These are phyloP conservation scores for Typha latifolia DNA, from an alignment of 176 grass and related monocot species.

Conservation along the genomic window DNA sequence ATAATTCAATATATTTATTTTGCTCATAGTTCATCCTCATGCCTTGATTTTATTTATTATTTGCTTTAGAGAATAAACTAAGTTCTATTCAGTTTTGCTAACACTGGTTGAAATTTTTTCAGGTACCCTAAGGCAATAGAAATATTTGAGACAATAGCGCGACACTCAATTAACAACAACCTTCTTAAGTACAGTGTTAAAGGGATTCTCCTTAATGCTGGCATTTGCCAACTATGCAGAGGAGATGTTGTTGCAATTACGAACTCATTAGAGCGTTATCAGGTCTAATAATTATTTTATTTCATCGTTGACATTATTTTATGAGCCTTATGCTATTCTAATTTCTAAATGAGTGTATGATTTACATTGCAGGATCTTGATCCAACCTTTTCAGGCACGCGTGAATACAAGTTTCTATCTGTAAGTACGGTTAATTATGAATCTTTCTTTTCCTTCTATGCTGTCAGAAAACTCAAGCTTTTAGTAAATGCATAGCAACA, in stretches of 20 bases:
- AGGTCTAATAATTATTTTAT: constrained; percentile 37
- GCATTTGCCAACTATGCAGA: constrained; percentile 92
- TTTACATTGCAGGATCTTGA: constrained; percentile 74
- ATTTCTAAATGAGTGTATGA: background rate
- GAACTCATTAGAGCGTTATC: constrained; percentile 87
- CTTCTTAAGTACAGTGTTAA: constrained; percentile 96
- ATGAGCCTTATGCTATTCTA: background rate
- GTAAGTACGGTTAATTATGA: constrained; percentile 25
- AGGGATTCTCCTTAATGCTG: constrained; percentile 95
- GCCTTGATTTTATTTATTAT: too few relatives aligned
- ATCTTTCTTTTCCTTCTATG: background rate
- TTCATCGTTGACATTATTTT: background rate
- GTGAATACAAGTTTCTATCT: constrained; percentile 91
- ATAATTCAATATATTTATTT: too few relatives aligned
- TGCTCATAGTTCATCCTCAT: too few relatives aligned
- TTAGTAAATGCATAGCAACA: background rate
- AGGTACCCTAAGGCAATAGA: constrained; percentile 88
- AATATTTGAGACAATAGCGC: constrained; percentile 84
- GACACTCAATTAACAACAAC: constrained; percentile 76
- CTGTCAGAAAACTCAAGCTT: background rate
- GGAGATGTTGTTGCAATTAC: constrained; percentile 80
- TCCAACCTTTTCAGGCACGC: constrained; percentile 86
- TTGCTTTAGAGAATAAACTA: too few relatives aligned
- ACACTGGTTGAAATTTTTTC: constrained; percentile 19
- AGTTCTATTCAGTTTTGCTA: constrained; percentile 6